Conservation (phyloP, 257 asterid genomes). For the Rauvolfia tetraphylla region DNA sequence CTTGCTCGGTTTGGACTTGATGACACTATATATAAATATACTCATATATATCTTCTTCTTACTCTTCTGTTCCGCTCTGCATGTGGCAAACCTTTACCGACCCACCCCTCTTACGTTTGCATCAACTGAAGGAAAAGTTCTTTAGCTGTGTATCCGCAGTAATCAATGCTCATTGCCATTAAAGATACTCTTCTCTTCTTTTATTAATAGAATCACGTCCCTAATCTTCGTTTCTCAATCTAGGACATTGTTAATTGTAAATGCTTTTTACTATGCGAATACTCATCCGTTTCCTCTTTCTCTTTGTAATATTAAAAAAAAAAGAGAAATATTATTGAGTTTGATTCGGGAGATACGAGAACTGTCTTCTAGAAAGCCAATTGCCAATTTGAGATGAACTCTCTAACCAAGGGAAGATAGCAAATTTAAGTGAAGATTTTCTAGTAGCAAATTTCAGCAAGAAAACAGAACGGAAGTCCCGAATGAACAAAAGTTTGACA, state of each 20-base stretch:
- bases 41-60: neutral
- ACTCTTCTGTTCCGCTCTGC: conserved; percentile 1
- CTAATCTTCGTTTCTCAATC: neutral
- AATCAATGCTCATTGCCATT: neutral
- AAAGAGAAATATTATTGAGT: neutral
- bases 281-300: too few species aligned
- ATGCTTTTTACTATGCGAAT: too few species aligned
- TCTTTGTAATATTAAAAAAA: too few species aligned
- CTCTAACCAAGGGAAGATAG: neutral
- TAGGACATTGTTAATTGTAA: neutral
- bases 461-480: neutral
- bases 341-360: neutral
- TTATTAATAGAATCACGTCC: neutral
- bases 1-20: neutral
- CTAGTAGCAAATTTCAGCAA: neutral
- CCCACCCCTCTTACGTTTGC: neutral
- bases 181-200: neutral
- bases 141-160: neutral
- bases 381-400: neutral
- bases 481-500: neutral
- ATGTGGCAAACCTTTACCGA: conserved; percentile 13
- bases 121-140: neutral
- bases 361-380: too few species aligned
- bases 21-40: too few species aligned
- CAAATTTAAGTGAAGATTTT: neutral